Conservation (phyloP, 2,329 filamentous ascomycete species). For the Penicillium nordicum region DNA sequence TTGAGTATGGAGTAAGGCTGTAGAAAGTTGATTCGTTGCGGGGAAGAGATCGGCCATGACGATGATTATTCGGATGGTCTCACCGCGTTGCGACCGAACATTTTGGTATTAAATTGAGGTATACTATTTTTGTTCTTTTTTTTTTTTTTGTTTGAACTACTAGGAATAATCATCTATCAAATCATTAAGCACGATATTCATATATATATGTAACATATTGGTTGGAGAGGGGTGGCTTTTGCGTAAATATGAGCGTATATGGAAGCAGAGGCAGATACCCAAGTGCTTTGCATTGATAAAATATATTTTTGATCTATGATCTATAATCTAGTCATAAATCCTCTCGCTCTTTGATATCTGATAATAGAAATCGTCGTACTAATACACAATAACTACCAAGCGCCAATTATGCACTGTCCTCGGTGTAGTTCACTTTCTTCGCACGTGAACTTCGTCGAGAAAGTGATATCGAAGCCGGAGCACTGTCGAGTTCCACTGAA, state of each 20-base stretch:
- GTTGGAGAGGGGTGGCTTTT: background rate
- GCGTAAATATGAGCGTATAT: background rate
- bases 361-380: background rate
- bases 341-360: background rate
- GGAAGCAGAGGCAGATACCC: background rate
- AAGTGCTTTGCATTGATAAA: background rate
- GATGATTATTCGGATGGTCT: slow-evolving; percentile 6
- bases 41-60: slow-evolving; percentile 11
- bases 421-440: slow-evolving; percentile 36
- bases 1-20: background rate
- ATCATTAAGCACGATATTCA: no score
- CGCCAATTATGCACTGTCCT: slow-evolving; percentile 28
- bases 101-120: background rate
- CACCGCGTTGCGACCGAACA: slow-evolving; percentile 5
- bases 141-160: background rate
- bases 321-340: background rate
- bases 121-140: background rate
- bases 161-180: background rate
- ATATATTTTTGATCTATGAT: background rate
- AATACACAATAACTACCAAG: background rate
- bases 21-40: slow-evolving; percentile 4
- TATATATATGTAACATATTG: background rate
- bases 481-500: slow-evolving; percentile 3
- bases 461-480: slow-evolving; percentile 6
- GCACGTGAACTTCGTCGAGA: slow-evolving; percentile 31